Evolutionary conservation across 2,329 filamentous ascomycete species (phyloP).

Genomic region (Orbilia quercus): DNA sequence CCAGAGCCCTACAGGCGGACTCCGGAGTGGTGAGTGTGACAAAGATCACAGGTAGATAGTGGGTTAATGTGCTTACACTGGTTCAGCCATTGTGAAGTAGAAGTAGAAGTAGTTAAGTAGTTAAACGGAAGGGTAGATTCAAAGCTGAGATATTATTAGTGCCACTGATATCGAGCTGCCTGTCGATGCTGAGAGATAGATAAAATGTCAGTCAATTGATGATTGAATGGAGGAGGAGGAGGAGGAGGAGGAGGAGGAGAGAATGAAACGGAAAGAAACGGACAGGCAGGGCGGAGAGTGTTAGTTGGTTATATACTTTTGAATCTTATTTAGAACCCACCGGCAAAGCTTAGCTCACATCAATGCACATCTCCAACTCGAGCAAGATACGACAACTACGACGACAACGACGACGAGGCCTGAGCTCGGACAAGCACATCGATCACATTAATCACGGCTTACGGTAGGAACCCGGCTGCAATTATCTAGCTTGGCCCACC

Average conservation of each 20-base stretch:
- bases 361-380: too few species aligned
- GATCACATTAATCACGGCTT: conserved; percentile 39
- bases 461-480: conserved; percentile 40
- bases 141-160: conserved; percentile 2
- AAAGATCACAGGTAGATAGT: too few species aligned
- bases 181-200: conserved; percentile 15
- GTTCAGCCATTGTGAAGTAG: conserved; percentile 60
- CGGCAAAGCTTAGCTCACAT: conserved; percentile 24
- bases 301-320: conserved; percentile 52
- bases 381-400: too few species aligned
- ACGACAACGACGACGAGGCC: too few species aligned
- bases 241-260: neutral
- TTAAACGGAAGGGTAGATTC: conserved; percentile 4
- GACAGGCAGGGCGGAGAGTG: conserved; percentile 23
- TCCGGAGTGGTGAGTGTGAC: conserved; percentile 56
- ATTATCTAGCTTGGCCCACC: conserved; percentile 29
- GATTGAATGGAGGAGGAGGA: conserved; percentile 1
- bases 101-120: neutral
- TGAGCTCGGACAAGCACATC: neutral
- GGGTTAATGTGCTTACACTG: conserved; percentile 76
- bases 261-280: conserved; percentile 5
- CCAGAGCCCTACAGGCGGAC: conserved; percentile 31
- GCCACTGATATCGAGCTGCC: conserved; percentile 24
- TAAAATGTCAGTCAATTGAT: too few species aligned
- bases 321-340: neutral